Percentiles rank a stretch among this genome's conserved stretches.
phyloP scores from a whole-genome alignment of 768 basidiomycete species.

The Russula dissimulans region DNA sequence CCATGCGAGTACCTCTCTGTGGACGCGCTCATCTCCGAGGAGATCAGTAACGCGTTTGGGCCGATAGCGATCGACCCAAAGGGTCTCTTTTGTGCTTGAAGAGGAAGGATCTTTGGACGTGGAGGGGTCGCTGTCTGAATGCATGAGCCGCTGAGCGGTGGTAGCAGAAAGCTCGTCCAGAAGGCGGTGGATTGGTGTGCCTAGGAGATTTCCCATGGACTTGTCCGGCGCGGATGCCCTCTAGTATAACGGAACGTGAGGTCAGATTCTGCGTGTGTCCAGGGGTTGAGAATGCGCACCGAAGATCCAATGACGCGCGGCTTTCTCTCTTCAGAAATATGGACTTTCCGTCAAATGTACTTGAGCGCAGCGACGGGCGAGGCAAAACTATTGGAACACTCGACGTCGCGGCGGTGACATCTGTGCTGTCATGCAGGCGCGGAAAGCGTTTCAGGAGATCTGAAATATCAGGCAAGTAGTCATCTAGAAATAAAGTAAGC shows the following conservation, averaged over 20 bases:
- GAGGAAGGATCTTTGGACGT: background rate
- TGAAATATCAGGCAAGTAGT: conserved; percentile 15
- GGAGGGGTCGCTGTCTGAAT: background rate
- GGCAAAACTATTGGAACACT: conserved; percentile 13
- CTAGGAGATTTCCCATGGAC: conserved; percentile 48
- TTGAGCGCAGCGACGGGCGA: conserved; percentile 17
- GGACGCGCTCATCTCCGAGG: conserved; percentile 89
- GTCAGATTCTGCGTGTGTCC: background rate
- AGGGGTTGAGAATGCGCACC: background rate
- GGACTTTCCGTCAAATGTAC: conserved; percentile 16
- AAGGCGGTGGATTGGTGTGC: conserved; percentile 70
- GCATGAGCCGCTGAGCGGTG: conserved; percentile 33
- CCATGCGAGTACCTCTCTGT: conserved; percentile 89
- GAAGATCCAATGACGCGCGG: background rate
- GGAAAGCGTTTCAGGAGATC: conserved; percentile 16
- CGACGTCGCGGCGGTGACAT: background rate
- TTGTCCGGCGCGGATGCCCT: background rate
- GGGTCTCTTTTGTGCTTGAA: conserved; percentile 20
- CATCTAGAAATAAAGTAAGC: conserved; percentile 1
- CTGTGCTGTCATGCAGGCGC: background rate
- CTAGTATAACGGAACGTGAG: background rate
- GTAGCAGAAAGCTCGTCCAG: conserved; percentile 54
- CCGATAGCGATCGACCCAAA: conserved; percentile 95
- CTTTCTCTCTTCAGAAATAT: conserved; percentile 12
- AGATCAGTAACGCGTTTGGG: conserved; percentile 85